Percentiles rank a stretch among this genome's conserved stretches.
These are phyloP conservation scores for Aspergillus glaucus DNA, from an alignment of 2,329 filamentous ascomycete species.

Conservation along the genomic window DNA sequence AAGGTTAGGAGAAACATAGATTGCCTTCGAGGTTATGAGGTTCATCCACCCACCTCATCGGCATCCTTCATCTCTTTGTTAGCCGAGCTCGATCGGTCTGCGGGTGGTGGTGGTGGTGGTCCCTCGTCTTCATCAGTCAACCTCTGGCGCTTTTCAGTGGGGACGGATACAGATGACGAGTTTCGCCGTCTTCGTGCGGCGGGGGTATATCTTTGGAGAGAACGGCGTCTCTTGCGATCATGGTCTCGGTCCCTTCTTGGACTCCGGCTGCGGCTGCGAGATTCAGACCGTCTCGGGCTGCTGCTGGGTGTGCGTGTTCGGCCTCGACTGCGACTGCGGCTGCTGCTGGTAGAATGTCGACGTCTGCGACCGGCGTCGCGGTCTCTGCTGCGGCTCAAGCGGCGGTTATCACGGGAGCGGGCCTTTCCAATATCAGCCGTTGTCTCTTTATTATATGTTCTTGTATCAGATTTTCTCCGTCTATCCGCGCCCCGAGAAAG, in stretches of 20 bases:
- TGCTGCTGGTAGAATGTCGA: constrained; percentile 19
- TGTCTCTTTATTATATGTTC: constrained; percentile 37
- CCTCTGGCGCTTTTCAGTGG: constrained; percentile 37
- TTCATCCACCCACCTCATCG: constrained; percentile 28
- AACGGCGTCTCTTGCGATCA: constrained; percentile 35
- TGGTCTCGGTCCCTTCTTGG: constrained; percentile 20
- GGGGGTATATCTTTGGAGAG: constrained; percentile 41
- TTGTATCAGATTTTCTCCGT: constrained; percentile 39
- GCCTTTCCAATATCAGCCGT: constrained; percentile 48
- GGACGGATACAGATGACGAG: constrained; percentile 37
- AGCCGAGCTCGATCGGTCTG: constrained; percentile 9
- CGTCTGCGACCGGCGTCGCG: constrained; percentile 27
- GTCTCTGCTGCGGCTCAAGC: constrained; percentile 34
- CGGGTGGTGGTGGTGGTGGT: constrained; percentile 14
- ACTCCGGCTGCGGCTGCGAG: constrained; percentile 22
- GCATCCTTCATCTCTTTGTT: constrained; percentile 18
- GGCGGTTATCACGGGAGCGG: constrained; percentile 36
- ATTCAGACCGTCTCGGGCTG: constrained; percentile 23
- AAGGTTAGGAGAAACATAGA: not conserved
- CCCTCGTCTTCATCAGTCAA: constrained; percentile 33
- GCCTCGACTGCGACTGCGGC: constrained; percentile 16
- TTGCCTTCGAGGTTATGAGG: constrained; percentile 3
- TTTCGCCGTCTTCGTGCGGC: constrained; percentile 36
- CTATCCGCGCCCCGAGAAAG: constrained; percentile 25
- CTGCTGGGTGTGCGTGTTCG: constrained; percentile 14